phyloP scores from a whole-genome alignment of 2,329 filamentous ascomycete genomes.

The Pseudogymnoascus sp. region DNA sequence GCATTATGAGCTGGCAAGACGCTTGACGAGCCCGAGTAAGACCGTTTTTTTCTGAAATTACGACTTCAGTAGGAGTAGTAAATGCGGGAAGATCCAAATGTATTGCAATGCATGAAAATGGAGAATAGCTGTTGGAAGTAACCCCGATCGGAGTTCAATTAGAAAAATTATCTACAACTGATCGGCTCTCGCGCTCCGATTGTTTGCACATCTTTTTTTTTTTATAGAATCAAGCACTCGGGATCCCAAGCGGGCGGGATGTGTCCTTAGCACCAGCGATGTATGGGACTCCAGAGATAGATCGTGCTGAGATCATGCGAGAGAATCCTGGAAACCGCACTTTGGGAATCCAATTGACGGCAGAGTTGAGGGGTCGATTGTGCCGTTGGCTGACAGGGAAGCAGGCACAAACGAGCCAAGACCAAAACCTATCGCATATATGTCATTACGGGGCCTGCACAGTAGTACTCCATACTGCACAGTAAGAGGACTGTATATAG shows the following conservation, averaged over 20 bases:
- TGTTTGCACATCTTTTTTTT: not conserved
- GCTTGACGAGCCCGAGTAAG: constrained; percentile 47
- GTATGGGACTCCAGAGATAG: not conserved
- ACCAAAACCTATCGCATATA: not conserved
- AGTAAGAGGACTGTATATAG: not conserved
- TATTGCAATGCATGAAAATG: constrained; percentile 11
- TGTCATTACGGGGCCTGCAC: not conserved
- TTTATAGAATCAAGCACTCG: not conserved
- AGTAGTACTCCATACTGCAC: not conserved
- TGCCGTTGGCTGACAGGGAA: not conserved
- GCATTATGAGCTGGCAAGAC: constrained; percentile 72
- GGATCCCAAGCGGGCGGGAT: not conserved
- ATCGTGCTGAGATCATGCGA: constrained; percentile 8
- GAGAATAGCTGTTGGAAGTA: constrained; percentile 7
- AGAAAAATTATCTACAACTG: not conserved
- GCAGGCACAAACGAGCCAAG: constrained; percentile 6
- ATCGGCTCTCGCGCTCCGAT: not conserved
- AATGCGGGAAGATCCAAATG: constrained; percentile 11
- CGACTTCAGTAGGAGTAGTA: constrained; percentile 6
- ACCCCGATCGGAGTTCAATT: not conserved
- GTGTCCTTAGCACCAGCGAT: not conserved
- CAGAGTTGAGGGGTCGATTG: constrained; percentile 3
- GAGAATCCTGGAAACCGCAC: constrained; percentile 3
- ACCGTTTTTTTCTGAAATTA: constrained; percentile 32
- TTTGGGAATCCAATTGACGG: constrained; percentile 10